Conservation (phyloP, 2,329 filamentous ascomycete species). For the Diaporthe citriasiana region DNA sequence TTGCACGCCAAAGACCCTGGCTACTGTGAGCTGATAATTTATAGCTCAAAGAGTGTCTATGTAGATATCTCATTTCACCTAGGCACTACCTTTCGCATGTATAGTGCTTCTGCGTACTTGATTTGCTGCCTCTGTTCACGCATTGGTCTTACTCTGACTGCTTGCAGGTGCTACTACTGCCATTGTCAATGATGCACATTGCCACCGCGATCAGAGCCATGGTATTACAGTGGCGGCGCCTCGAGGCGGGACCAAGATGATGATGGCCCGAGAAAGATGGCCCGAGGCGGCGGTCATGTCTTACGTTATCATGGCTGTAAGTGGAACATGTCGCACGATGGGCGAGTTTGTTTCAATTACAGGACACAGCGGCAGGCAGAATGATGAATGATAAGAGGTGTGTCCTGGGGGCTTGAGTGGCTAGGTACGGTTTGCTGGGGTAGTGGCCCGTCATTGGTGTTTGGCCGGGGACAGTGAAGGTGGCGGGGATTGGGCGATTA, state of each 20-base stretch:
- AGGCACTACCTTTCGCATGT: background rate
- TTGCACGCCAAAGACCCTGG: background rate
- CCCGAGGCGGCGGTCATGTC: conserved; percentile 10
- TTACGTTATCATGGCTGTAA: conserved; percentile 18
- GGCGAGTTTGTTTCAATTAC: conserved; percentile 25
- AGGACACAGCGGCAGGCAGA: conserved; percentile 26
- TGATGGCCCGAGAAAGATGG: conserved; percentile 8
- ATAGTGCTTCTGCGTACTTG: background rate
- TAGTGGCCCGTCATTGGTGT: conserved; percentile 19
- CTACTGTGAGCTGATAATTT: background rate
- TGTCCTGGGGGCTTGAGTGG: conserved; percentile 16
- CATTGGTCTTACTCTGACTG: background rate
- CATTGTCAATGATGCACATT: background rate
- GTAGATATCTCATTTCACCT: too few relatives aligned
- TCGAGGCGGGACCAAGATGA: conserved; percentile 8
- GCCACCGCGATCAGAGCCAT: background rate
- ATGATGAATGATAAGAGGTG: conserved; percentile 3
- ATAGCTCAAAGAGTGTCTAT: background rate
- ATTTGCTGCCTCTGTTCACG: background rate
- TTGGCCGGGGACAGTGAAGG: conserved; percentile 2
- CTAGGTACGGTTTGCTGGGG: background rate
- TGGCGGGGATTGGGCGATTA: conserved; percentile 30
- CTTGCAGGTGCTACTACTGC: background rate
- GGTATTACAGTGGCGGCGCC: background rate
- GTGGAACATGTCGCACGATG: conserved; percentile 32